Conservation (phyloP, 768 basidiomycete species). For the Cyathus striatus region DNA sequence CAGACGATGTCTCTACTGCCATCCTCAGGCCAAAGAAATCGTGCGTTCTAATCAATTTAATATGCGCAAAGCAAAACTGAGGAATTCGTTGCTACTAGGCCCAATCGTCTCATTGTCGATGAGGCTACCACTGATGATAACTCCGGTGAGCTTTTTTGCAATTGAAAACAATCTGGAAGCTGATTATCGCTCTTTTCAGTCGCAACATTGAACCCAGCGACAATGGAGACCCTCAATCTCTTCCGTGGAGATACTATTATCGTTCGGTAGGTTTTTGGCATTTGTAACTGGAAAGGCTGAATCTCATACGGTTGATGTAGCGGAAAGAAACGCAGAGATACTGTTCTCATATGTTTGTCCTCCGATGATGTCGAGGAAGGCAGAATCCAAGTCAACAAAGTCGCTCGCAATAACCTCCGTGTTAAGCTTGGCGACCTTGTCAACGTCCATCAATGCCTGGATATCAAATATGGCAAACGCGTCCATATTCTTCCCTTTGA, state of each 20-base stretch:
- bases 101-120: slow-evolving; percentile 96
- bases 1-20: slow-evolving; percentile 89
- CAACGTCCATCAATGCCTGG: slow-evolving; percentile 91
- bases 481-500: slow-evolving; percentile 97
- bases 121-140: slow-evolving; percentile 94
- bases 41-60: slow-evolving; percentile 42
- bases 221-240: slow-evolving; percentile 90
- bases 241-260: slow-evolving; percentile 98
- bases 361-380: slow-evolving; percentile 98
- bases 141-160: slow-evolving; percentile 50
- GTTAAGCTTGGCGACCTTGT: slow-evolving; percentile 97
- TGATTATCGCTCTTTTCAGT: slow-evolving; percentile 47
- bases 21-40: slow-evolving; percentile 98
- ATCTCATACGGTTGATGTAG: slow-evolving; percentile 35
- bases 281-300: not conserved
- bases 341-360: slow-evolving; percentile 93
- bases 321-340: slow-evolving; percentile 96
- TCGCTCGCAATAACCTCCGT: slow-evolving; percentile 97
- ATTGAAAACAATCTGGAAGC: not conserved
- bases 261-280: slow-evolving; percentile 55
- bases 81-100: slow-evolving; percentile 43
- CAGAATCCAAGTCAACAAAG: slow-evolving; percentile 98
- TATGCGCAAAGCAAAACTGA: slow-evolving; percentile 5
- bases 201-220: slow-evolving; percentile 91
- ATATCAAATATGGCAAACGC: slow-evolving; percentile 99